Conservation (phyloP, 192 early-diverging fungal species). For the Podila epigama region DNA sequence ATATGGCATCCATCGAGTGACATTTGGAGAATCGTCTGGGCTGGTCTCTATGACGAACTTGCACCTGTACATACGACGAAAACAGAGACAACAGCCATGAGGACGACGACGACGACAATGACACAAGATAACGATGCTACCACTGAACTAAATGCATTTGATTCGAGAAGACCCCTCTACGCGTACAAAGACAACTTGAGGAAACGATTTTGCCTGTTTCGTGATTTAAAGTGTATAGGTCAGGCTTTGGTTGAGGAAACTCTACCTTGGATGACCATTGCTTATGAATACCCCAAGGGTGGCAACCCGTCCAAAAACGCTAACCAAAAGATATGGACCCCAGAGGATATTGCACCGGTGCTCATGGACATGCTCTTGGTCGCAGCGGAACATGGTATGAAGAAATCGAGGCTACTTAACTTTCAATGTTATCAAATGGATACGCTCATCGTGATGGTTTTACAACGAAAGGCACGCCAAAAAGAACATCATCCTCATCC, state of each 20-base stretch:
- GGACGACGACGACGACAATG: neutral
- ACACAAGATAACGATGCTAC: too few relatives aligned
- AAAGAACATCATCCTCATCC: neutral
- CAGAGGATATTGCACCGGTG: neutral
- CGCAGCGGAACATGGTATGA: neutral
- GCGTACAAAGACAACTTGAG: too few relatives aligned
- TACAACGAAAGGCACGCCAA: neutral
- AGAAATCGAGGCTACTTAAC: too few relatives aligned
- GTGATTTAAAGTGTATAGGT: too few relatives aligned
- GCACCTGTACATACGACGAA: neutral
- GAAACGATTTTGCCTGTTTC: too few relatives aligned
- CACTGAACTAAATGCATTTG: too few relatives aligned
- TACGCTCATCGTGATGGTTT: too few relatives aligned
- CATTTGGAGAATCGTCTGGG: constrained; percentile 3
- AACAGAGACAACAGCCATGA: neutral
- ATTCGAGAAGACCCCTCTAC: too few relatives aligned
- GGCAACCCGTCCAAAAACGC: neutral
- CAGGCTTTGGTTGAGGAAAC: too few relatives aligned
- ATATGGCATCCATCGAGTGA: neutral
- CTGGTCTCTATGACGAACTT: neutral
- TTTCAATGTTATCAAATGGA: neutral
- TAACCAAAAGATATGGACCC: neutral
- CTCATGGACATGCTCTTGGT: neutral
- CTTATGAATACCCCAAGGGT: neutral
- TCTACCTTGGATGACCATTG: neutral